These are phyloP conservation scores for Rhodotorula sp. DNA, from an alignment of 1,284 basidiomycete genomes.

Conservation along the genomic window DNA sequence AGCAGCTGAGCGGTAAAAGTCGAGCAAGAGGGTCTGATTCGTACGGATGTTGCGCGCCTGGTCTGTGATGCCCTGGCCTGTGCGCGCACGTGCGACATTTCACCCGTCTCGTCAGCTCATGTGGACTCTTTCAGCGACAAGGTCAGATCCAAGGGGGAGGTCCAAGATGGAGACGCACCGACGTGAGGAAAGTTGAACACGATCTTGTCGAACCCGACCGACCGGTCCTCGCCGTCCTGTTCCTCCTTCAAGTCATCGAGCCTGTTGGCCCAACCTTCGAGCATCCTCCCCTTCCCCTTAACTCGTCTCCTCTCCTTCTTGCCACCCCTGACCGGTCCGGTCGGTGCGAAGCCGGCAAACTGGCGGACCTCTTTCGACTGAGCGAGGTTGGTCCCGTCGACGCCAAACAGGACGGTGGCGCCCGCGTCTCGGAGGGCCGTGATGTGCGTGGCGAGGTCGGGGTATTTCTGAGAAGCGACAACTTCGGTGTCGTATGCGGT, in stretches of 20 bases:
- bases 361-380: conserved; percentile 61
- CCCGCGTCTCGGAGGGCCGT: conserved; percentile 60
- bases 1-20: conserved; percentile 74
- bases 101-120: not conserved
- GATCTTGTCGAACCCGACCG: conserved; percentile 68
- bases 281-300: conserved; percentile 20
- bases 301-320: not conserved
- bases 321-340: not conserved
- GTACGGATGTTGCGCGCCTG: conserved; percentile 89
- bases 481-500: conserved; percentile 83
- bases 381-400: conserved; percentile 78
- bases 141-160: not conserved
- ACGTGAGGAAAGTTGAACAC: conserved; percentile 98
- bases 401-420: conserved; percentile 71
- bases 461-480: conserved; percentile 79
- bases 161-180: conserved; percentile 57
- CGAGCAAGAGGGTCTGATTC: conserved; percentile 85
- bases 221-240: not conserved
- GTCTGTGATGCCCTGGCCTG: conserved; percentile 89
- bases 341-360: conserved; percentile 6
- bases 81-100: too few species aligned
- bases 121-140: too few species aligned
- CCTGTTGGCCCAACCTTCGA: not conserved
- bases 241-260: not conserved
- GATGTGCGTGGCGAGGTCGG: conserved; percentile 60